These are phyloP conservation scores for Anthostomella pinea DNA, from an alignment of 2,329 filamentous ascomycete species.

Conservation along the genomic window DNA sequence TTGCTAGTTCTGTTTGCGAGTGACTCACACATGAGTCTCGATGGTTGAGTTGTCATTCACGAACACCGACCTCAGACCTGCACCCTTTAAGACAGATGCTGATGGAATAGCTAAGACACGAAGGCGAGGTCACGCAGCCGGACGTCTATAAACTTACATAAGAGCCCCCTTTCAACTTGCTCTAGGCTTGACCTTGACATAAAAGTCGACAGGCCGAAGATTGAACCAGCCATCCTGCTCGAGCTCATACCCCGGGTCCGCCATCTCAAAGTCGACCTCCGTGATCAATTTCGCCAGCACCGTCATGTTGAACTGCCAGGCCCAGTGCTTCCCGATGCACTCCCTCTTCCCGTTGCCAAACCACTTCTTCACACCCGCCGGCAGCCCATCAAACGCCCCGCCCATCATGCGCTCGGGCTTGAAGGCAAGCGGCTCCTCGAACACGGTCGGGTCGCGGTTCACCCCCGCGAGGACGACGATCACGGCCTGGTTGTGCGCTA, in stretches of 20 bases:
- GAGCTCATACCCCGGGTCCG: slow-evolving; percentile 38
- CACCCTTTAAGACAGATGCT: too few species aligned
- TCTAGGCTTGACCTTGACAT: slow-evolving; percentile 41
- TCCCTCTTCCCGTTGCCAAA: slow-evolving; percentile 51
- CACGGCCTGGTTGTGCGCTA: slow-evolving; percentile 47
- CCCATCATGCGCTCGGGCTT: slow-evolving; percentile 49
- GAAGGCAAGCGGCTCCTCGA: slow-evolving; percentile 46
- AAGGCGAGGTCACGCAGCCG: neutral
- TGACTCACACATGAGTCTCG: too few species aligned
- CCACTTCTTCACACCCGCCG: slow-evolving; percentile 46
- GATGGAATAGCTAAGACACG: too few species aligned
- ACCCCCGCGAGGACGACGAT: slow-evolving; percentile 49
- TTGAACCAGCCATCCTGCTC: slow-evolving; percentile 53
- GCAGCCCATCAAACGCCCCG: slow-evolving; percentile 41
- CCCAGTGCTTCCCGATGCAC: slow-evolving; percentile 51
- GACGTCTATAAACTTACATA: neutral
- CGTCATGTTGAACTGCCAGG: slow-evolving; percentile 43
- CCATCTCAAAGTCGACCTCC: slow-evolving; percentile 45
- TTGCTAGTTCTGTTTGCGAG: too few species aligned
- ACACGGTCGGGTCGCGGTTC: slow-evolving; percentile 47
- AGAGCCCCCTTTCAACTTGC: slow-evolving; percentile 3
- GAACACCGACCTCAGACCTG: too few species aligned
- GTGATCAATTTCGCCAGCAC: slow-evolving; percentile 42
- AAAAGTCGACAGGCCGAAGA: slow-evolving; percentile 45
- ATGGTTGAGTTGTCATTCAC: too few species aligned